Evolutionary conservation across 192 early-diverging fungal genomes (phyloP), one percentile per base, ranked within the genome.

Genomic region (Umbelopsis sp.): DNA sequence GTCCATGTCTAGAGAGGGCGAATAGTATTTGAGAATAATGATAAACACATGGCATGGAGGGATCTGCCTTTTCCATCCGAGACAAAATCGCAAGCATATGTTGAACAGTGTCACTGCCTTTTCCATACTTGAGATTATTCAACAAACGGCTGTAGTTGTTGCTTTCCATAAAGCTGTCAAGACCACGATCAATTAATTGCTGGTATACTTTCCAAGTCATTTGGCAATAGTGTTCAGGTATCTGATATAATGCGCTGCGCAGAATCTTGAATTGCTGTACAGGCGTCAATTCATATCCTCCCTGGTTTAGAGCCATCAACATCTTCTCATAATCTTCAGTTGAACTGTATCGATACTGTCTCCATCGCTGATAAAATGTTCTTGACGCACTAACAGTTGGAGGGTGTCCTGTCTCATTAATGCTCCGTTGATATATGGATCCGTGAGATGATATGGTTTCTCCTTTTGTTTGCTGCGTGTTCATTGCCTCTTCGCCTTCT

Each of bases 91-190:
- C 7, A 44, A 78, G 31, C 56, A 78, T 59, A 10, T 25, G 72
- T 4, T 44, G 14, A 14, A 59, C 34, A 3, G 24, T 47, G 26
- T 71, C 26, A 16, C 17, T 20, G 3, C 24, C 29, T 16, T n/a
- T 38, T 21, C 45, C 47, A 12, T 71, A 66, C 49, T 70, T 78
- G 29, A 78, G 12, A 0, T 43, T 68, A 32, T 68, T 71, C 21
- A 78, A 41, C 32, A 78, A 49, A 32, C 66, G 72, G n/a, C 69
- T 62, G 45, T 78, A 78, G 45, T 78, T 53, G 22, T 78, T 78
- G 14, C 38, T 4, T 12, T 44, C 32, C 36, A 78, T 22, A 10
- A 66, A 50, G 12, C 34, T 24, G 8, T 65, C 50, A 7, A 74
- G 69, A 4, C 26, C 20, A 17, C 26, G 24, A 36, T 71, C 45